Evolutionary conservation across 2,329 filamentous ascomycete species (phyloP).

Genomic region (Colletotrichum sp.): DNA sequence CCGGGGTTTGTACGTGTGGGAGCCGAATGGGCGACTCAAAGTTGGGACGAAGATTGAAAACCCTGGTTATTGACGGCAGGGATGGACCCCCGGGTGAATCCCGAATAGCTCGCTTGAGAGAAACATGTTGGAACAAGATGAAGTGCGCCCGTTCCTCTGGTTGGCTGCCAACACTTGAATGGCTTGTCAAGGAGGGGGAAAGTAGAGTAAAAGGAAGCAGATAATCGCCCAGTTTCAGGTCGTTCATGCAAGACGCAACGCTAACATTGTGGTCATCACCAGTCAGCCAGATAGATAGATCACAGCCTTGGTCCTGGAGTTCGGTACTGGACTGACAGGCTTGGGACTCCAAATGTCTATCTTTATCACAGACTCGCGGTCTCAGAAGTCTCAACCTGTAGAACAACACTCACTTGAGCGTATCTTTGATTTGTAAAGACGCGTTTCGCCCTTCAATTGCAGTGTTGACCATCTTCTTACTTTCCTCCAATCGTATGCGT

Average conservation of each 20-base stretch:
- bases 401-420: not conserved
- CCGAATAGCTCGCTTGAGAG: not conserved
- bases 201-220: not conserved
- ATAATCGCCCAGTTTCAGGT: constrained; percentile 18
- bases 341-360: not conserved
- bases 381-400: not conserved
- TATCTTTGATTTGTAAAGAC: not conserved
- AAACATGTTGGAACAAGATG: not conserved
- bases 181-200: not conserved
- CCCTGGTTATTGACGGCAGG: not conserved
- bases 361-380: not conserved
- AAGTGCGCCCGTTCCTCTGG: not conserved
- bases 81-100: not conserved
- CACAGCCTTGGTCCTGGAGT: not conserved
- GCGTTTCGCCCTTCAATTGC: not conserved
- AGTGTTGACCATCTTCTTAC: not conserved
- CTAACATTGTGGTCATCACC: not conserved
- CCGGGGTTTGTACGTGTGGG: not conserved
- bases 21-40: not conserved
- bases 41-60: not conserved
- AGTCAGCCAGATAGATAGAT: not conserved
- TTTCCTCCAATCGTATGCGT: not conserved
- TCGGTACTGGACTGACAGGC: not conserved
- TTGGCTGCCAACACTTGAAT: not conserved
- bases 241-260: not conserved